Conservation (phyloP, 2,329 filamentous ascomycete genomes). For the Xylaria polymorpha region DNA sequence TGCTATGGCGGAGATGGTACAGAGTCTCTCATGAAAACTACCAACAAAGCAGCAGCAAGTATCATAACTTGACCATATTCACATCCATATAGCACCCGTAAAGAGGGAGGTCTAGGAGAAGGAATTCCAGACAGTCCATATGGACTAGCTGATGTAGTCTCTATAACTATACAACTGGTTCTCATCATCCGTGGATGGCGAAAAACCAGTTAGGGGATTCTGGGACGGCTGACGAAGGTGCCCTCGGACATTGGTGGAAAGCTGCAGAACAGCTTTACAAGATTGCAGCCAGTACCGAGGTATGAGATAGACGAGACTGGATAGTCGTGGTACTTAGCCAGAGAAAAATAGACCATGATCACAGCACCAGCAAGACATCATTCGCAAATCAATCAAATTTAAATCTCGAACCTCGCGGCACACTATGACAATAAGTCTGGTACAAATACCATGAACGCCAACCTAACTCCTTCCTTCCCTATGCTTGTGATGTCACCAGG, state of each 20-base stretch:
- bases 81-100: background rate
- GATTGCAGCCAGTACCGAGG: background rate
- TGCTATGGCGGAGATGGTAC: background rate
- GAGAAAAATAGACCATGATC: slow-evolving; percentile 9
- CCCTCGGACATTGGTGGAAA: background rate
- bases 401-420: background rate
- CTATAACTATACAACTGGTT: background rate
- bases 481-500: slow-evolving; percentile 7
- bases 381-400: background rate
- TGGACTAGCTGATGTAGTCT: background rate
- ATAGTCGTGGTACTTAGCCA: background rate
- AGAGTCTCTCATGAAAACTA: background rate
- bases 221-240: background rate
- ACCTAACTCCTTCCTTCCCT: slow-evolving; percentile 19
- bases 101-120: background rate
- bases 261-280: background rate
- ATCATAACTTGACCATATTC: background rate
- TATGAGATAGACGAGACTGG: slow-evolving; percentile 4
- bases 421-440: slow-evolving; percentile 11
- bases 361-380: background rate
- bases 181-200: background rate
- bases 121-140: background rate
- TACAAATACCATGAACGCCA: slow-evolving; percentile 32
- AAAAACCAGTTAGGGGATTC: too few species aligned
- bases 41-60: background rate